phyloP scores from a whole-genome alignment of 2,329 filamentous ascomycete species.

The Zymoseptoria ardabiliae region DNA sequence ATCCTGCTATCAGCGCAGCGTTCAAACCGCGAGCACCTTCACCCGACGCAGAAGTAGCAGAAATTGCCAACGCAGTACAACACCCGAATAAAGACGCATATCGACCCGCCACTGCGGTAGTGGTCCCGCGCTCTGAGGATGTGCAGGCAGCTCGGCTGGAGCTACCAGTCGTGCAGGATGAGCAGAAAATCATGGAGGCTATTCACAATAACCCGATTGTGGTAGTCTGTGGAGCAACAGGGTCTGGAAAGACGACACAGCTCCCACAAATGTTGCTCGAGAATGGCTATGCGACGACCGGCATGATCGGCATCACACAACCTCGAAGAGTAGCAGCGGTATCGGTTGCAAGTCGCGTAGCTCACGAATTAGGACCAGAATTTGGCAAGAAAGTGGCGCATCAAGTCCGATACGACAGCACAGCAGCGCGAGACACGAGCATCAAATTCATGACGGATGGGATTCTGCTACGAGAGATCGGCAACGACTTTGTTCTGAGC shows the following conservation, averaged over 20 bases:
- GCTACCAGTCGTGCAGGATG: constrained; percentile 85
- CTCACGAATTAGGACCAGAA: constrained; percentile 66
- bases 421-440: constrained; percentile 68
- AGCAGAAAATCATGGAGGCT: constrained; percentile 96
- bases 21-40: constrained; percentile 63
- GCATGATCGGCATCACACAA: constrained; percentile 92
- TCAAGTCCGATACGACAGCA: constrained; percentile 88
- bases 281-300: constrained; percentile 75
- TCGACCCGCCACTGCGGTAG: constrained; percentile 69
- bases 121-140: constrained; percentile 60
- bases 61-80: constrained; percentile 49
- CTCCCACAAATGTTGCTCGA: constrained; percentile 95
- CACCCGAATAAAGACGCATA: constrained; percentile 41
- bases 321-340: constrained; percentile 90
- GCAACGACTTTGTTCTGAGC: constrained; percentile 75
- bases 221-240: constrained; percentile 88
- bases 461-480: constrained; percentile 84
- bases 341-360: constrained; percentile 91
- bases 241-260: constrained; percentile 96
- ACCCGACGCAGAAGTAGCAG: constrained; percentile 61
- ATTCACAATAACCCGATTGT: constrained; percentile 87
- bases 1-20: constrained; percentile 42
- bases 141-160: constrained; percentile 73
- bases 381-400: constrained; percentile 75
- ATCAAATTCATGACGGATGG: constrained; percentile 99